These are phyloP conservation scores for Themeda triandra DNA, from an alignment of 176 grass and related monocot genomes.

Conservation along the genomic window DNA sequence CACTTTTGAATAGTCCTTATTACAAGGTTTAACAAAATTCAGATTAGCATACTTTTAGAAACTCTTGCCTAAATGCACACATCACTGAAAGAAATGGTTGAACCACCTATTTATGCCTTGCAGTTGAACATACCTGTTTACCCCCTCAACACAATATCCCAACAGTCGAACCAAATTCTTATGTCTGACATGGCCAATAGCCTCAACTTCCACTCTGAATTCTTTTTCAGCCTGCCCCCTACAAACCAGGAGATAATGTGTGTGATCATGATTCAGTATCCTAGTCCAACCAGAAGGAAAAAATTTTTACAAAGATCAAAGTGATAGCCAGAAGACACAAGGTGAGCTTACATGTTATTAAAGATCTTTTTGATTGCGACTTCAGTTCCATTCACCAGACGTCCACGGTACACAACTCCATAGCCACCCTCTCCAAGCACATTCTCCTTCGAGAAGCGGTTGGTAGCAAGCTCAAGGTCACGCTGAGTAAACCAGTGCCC, in stretches of 20 bases:
- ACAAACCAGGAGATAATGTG: conserved; percentile 2
- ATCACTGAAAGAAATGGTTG: conserved; percentile 1
- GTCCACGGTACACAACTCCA: conserved; percentile 79
- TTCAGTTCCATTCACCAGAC: conserved; percentile 85
- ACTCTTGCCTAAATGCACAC: neutral
- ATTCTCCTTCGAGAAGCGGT: conserved; percentile 91
- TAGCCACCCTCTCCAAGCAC: conserved; percentile 97
- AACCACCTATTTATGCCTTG: neutral
- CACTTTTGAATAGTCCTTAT: neutral
- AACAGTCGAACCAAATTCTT: conserved; percentile 94
- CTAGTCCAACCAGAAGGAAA: neutral
- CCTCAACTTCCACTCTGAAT: conserved; percentile 98
- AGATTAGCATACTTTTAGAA: neutral
- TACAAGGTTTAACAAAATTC: neutral
- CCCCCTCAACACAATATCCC: conserved; percentile 95
- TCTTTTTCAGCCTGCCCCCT: conserved; percentile 98
- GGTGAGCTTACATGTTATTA: conserved; percentile 81
- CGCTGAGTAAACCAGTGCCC: conserved; percentile 98
- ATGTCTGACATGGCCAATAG: conserved; percentile 96
- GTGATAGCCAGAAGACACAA: neutral
- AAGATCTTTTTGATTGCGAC: conserved; percentile 95
- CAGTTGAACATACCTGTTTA: conserved; percentile 69
- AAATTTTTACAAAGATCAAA: neutral
- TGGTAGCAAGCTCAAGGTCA: conserved; percentile 82
- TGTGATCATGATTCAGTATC: neutral